Conservation (phyloP, 768 basidiomycete species). For the Chalciporus pseudorubinellus region DNA sequence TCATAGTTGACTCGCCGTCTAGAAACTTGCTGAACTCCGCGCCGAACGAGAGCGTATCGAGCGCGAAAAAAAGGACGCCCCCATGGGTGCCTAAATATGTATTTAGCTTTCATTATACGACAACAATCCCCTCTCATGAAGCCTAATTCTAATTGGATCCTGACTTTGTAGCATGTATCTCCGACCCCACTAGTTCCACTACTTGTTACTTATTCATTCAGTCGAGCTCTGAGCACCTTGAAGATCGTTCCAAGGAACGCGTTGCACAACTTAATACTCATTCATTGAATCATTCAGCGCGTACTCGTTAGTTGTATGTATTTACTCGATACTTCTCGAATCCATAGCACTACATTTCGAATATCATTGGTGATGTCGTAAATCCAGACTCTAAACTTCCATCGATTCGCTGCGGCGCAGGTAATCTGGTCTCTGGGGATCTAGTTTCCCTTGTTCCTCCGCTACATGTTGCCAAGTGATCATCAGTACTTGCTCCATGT, state of each 20-base stretch:
- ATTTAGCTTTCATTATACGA: slow-evolving; percentile 13
- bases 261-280: not conserved
- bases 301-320: not conserved
- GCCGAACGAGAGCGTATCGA: slow-evolving; percentile 39
- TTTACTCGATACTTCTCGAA: not conserved
- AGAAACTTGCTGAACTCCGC: slow-evolving; percentile 35
- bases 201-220: not conserved
- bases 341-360: not conserved
- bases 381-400: not conserved
- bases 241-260: no score
- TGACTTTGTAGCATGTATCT: slow-evolving; percentile 16
- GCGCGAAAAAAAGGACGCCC: slow-evolving; percentile 41
- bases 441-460: slow-evolving; percentile 67
- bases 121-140: slow-evolving; percentile 19
- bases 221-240: no score
- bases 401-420: slow-evolving; percentile 34
- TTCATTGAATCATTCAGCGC: not conserved
- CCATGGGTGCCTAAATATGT: slow-evolving; percentile 26
- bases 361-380: no score
- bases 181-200: not conserved
- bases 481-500: slow-evolving; percentile 1
- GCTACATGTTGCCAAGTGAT: slow-evolving; percentile 38
- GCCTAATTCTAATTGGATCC: slow-evolving; percentile 33
- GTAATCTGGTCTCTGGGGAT: slow-evolving; percentile 61
- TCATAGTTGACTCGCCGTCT: slow-evolving; percentile 1